These are phyloP conservation scores for Dentiscutata heterogama DNA, from an alignment of 371 early-diverging fungal genomes.

Conservation along the genomic window DNA sequence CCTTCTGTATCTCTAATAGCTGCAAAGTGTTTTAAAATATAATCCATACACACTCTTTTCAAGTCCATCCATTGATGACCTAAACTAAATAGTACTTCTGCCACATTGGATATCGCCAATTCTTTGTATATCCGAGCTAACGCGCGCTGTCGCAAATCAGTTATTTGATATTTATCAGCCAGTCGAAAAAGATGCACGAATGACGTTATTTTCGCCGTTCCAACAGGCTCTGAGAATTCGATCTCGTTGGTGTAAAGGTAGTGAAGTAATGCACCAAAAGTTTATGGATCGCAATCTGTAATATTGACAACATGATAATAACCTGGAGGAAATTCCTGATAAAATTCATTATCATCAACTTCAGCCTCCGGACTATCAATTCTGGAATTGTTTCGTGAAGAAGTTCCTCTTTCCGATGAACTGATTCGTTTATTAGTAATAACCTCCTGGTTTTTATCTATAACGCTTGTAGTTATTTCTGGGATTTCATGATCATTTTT, in stretches of 20 bases:
- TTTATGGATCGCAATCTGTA: conserved; percentile 23
- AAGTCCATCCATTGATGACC: conserved; percentile 24
- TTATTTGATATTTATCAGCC: conserved; percentile 36
- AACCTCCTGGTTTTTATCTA: background rate
- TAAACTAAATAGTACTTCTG: conserved; percentile 32
- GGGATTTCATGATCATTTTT: conserved; percentile 24
- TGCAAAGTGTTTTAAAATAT: conserved; percentile 37
- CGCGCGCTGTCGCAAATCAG: conserved; percentile 24
- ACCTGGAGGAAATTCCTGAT: conserved; percentile 5
- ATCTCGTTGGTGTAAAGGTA: conserved; percentile 27
- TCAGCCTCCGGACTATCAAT: background rate
- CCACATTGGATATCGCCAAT: conserved; percentile 26
- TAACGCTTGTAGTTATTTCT: background rate
- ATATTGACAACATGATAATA: conserved; percentile 33
- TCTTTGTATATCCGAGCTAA: conserved; percentile 21
- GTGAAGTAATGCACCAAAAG: conserved; percentile 23
- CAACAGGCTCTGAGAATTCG: background rate
- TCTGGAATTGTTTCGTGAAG: background rate
- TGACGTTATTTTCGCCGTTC: background rate
- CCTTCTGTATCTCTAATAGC: conserved; percentile 33
- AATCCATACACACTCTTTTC: conserved; percentile 29
- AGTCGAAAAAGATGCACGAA: conserved; percentile 29
- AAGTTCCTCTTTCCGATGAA: background rate
- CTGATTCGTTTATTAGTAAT: background rate
- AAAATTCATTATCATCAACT: conserved; percentile 13